Evolutionary conservation across 805 yeast genomes (phyloP), one percentile per base, ranked within the genome.

Genomic region (Debaryomyces hansenii): DNA sequence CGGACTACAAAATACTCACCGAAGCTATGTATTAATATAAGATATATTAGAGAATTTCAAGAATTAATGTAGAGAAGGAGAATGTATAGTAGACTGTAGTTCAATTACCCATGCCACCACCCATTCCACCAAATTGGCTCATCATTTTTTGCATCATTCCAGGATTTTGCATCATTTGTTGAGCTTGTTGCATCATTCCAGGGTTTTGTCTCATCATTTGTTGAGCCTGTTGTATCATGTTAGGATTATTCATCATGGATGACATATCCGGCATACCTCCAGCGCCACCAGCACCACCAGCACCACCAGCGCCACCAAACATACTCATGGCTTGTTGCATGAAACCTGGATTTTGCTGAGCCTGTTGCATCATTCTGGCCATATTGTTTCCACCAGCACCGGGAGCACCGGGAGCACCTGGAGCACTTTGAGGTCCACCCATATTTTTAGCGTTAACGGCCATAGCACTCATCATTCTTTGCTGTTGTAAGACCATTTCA

Each of bases 401-500:
- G 1, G 55, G 55, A n/a, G 34, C 34, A 28, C 32, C 32, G 4
- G 32, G 32, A n/a, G 14, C 16, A 7, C 49, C 51, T 1, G 40
- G 42, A 10, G 54, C 53, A 10, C 64, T 65, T 42, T 51, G 52
- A 24, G 67, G 68, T 42, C 72, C 78, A 70, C 77, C 75, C 74
- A 80, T 72, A 35, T 78, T 64, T 56, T 72, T 80, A 35, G 82
- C 82, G 39, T 77, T 77, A 63, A 85, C 85, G 2, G 96, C 97
- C 94, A 92, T 88, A 44, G 84, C 77, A 0, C 96, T 90, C 96
- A 94, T 90, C 85, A 90, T 87, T 65, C 87, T 82, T 65, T 88
- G 96, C 69, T 94, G 98, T 70, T 84, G 77, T 51, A 92, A 73
- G 28, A 92, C 88, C 79, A 90, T 89, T 64, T 92, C 97, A 24